Evolutionary conservation across 2,329 filamentous ascomycete species (phyloP).

Genomic region (Penicillium crustosum): DNA sequence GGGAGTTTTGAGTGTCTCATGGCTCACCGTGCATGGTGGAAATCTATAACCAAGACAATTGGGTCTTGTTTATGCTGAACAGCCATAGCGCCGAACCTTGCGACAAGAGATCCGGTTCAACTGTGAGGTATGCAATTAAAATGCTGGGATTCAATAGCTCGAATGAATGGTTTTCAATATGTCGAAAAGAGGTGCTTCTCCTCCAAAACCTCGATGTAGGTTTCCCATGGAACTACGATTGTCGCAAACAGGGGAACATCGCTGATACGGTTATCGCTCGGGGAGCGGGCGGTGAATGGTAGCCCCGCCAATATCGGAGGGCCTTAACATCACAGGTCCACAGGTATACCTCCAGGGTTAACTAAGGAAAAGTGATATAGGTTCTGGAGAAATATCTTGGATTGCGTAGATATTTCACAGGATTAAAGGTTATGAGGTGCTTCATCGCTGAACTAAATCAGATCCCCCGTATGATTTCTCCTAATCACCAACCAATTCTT

Average conservation of each 20-base stretch:
- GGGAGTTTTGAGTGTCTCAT: background rate
- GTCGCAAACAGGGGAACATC: conserved; percentile 20
- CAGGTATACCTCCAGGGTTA: background rate
- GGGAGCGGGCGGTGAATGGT: conserved; percentile 19
- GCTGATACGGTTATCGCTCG: conserved; percentile 25
- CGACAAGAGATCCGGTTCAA: background rate
- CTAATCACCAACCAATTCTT: conserved; percentile 26
- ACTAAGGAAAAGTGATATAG: background rate
- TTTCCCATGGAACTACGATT: conserved; percentile 15
- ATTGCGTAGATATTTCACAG: background rate
- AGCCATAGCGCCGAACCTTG: conserved; percentile 30
- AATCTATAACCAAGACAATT: conserved; percentile 76
- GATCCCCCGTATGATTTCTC: conserved; percentile 15
- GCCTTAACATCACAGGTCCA: background rate
- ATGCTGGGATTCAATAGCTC: conserved; percentile 3
- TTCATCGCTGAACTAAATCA: conserved; percentile 13
- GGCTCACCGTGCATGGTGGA: conserved; percentile 68
- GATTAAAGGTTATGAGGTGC: conserved; percentile 5
- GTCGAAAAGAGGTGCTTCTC: conserved; percentile 9
- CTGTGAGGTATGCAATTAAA: background rate
- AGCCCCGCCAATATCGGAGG: conserved; percentile 11
- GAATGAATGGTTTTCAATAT: background rate
- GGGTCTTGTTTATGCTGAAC: conserved; percentile 56
- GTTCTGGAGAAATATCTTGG: background rate
- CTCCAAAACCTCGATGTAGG: conserved; percentile 9